Percentiles rank a stretch among this genome's conserved stretches.
These are phyloP conservation scores for Nigrospora oryzae DNA, from an alignment of 2,329 filamentous ascomycete species.

Conservation along the genomic window DNA sequence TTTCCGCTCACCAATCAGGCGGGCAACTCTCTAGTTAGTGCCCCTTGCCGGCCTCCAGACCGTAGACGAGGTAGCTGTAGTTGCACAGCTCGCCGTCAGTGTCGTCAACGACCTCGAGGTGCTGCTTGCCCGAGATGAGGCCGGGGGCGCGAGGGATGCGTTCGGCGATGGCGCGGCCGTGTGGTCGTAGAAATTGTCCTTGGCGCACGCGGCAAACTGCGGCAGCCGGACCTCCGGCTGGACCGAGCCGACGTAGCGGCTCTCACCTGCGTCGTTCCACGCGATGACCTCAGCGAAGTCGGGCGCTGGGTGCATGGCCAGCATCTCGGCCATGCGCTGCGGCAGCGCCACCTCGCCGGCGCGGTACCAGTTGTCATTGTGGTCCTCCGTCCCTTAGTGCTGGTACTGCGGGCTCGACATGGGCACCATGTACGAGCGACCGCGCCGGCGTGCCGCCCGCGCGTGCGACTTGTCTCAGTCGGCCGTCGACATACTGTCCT, in stretches of 20 bases:
- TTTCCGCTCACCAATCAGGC: no score
- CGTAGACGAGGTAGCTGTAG: slow-evolving; percentile 20
- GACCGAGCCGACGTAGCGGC: slow-evolving; percentile 25
- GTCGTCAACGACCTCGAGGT: slow-evolving; percentile 16
- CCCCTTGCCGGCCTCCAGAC: slow-evolving; percentile 2
- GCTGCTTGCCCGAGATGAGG: slow-evolving; percentile 18
- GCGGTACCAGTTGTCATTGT: slow-evolving; percentile 16
- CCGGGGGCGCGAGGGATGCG: slow-evolving; percentile 8
- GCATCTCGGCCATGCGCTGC: slow-evolving; percentile 24
- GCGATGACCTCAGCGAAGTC: slow-evolving; percentile 24
- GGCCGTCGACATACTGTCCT: slow-evolving; percentile 16
- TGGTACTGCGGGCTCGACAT: slow-evolving; percentile 22
- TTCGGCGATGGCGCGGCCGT: slow-evolving; percentile 2
- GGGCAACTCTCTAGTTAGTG: no score
- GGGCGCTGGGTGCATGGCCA: slow-evolving; percentile 15
- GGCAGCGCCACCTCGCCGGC: slow-evolving; percentile 23
- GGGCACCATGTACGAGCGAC: slow-evolving; percentile 26
- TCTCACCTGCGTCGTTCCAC: slow-evolving; percentile 12
- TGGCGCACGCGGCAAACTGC: slow-evolving; percentile 20
- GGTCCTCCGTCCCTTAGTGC: slow-evolving; percentile 16
- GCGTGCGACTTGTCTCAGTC: slow-evolving; percentile 12
- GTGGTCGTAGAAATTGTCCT: slow-evolving; percentile 17
- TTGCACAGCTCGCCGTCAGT: slow-evolving; percentile 16
- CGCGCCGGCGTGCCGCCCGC: slow-evolving; percentile 10
- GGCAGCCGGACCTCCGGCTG: slow-evolving; percentile 19